Percentiles rank a stretch among this genome's conserved stretches.
phyloP scores from a whole-genome alignment of 2,329 filamentous ascomycete species.

The Cordyceps sp. region DNA sequence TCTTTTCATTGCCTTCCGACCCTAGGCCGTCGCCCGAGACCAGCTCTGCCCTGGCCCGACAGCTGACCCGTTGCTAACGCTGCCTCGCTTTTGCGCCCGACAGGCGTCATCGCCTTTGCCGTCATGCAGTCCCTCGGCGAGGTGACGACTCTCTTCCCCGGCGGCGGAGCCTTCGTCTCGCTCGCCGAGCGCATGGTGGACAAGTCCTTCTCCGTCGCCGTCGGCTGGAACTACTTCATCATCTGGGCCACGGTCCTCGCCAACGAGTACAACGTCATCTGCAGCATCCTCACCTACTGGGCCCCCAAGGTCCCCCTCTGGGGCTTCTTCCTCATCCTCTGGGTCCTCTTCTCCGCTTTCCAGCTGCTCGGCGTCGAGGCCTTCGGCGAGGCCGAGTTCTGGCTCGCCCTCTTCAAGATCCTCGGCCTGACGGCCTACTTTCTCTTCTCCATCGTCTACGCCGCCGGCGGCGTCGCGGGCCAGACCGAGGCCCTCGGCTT shows the following conservation, averaged over 20 bases:
- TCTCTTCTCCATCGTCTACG: slow-evolving; percentile 57
- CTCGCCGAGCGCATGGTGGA: slow-evolving; percentile 57
- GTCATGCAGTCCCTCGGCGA: slow-evolving; percentile 64
- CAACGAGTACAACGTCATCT: slow-evolving; percentile 57
- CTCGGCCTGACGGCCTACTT: slow-evolving; percentile 54
- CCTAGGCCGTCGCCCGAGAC: background rate
- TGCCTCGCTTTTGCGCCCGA: too few species aligned
- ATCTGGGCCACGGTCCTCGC: slow-evolving; percentile 50
- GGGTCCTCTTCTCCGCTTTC: slow-evolving; percentile 51
- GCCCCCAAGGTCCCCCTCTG: slow-evolving; percentile 41
- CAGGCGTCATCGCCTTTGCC: slow-evolving; percentile 42
- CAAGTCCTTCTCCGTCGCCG: slow-evolving; percentile 48
- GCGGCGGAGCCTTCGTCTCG: slow-evolving; percentile 53
- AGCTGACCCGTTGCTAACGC: background rate
- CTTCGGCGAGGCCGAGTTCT: slow-evolving; percentile 69
- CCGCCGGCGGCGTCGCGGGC: slow-evolving; percentile 47
- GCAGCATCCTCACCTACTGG: slow-evolving; percentile 51
- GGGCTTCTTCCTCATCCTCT: slow-evolving; percentile 60
- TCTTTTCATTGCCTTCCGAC: background rate
- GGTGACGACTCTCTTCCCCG: slow-evolving; percentile 56
- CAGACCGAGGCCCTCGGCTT: slow-evolving; percentile 45
- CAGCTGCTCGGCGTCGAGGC: slow-evolving; percentile 57
- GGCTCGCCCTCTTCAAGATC: slow-evolving; percentile 59
- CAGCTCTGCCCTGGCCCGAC: background rate
- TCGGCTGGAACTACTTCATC: slow-evolving; percentile 59